Base-by-base conservation (phyloP, 2,329 filamentous ascomycete genomes). In the Talaromyces amestolkiae region DNA sequence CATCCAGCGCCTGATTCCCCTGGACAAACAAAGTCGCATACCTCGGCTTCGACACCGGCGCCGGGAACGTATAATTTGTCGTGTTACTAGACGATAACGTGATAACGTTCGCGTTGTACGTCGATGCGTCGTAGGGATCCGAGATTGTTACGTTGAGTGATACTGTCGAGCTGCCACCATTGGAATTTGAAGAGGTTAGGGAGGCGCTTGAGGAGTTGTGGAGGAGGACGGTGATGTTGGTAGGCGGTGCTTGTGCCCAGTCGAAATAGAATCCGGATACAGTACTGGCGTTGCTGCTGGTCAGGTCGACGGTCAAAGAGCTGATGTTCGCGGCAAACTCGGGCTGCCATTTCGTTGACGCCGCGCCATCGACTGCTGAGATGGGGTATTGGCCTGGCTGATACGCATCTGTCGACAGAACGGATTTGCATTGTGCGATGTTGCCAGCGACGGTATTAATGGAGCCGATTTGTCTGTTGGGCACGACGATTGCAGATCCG, bases 381-480 rank as follows among this genome's bases (percentile, higher is more conserved):
- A 89, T 80, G 1, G 89, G 88, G 77, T 91, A 90, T 74, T 92
- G 90, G 15, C 89, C 90, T 0, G 87, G 84, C 31, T 83, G 77
- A 71, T 83, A 86, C 1, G 74, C 72, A 45, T 82, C 74, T 0
- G 78, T 73, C 1, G 84, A 86, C 17, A 73, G 74, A 0, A 84
- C 83, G 1, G 86, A 81, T 3, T 80, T 81, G 74, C 89, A 92
- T 77, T 92, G 89, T 0, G 86, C 81, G 33, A 91, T 79, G 72
- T 92, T 91, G 9, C 84, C 84, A 0, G 80, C 71, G 2, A 85
- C 76, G 0, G 88, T 89, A 37, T 81, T 77, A 15, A 81, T 80
- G 24, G 83, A 77, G 66, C 84, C 84, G 64, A 85, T 83, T 22
- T 83, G 81, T 9, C 89, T 84, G 70, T 91, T 91, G 0, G 79